Evolutionary conservation across 257 asterid species (phyloP).

Genomic region (Gentiana straminea): DNA sequence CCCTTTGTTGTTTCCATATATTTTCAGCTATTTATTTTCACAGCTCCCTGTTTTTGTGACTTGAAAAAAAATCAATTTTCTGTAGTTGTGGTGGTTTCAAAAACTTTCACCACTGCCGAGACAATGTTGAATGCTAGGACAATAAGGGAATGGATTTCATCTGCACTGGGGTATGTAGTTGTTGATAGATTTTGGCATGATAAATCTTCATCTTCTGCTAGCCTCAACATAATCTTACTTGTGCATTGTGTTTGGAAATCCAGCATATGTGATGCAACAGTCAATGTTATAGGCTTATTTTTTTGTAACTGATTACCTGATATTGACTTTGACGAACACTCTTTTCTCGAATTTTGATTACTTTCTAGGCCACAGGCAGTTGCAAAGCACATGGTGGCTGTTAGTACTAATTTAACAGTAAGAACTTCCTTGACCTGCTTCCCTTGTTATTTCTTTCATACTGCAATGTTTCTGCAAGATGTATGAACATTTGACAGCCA

Average conservation of each 20-base stretch:
- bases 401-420: constrained; percentile 92
- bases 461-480: background rate
- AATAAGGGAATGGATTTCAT: constrained; percentile 92
- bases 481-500: background rate
- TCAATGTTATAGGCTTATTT: too few relatives aligned
- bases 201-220: background rate
- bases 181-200: background rate
- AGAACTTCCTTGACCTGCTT: constrained; percentile 15
- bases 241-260: background rate
- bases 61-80: constrained; percentile 4
- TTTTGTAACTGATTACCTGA: background rate
- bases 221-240: background rate
- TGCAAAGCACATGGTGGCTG: constrained; percentile 99
- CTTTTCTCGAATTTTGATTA: background rate
- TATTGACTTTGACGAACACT: background rate
- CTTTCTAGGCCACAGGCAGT: constrained; percentile 78
- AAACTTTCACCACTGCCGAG: constrained; percentile 97
- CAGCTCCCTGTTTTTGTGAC: background rate
- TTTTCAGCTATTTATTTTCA: background rate
- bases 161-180: constrained; percentile 73
- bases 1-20: constrained; percentile 5
- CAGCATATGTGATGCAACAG: too few relatives aligned
- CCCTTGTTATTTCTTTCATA: constrained; percentile 4
- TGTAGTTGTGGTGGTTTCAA: constrained; percentile 95
- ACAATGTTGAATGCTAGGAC: constrained; percentile 98